Evolutionary conservation across 306 rosid species (phyloP).

Genomic region (Leucaena leucocephala): DNA sequence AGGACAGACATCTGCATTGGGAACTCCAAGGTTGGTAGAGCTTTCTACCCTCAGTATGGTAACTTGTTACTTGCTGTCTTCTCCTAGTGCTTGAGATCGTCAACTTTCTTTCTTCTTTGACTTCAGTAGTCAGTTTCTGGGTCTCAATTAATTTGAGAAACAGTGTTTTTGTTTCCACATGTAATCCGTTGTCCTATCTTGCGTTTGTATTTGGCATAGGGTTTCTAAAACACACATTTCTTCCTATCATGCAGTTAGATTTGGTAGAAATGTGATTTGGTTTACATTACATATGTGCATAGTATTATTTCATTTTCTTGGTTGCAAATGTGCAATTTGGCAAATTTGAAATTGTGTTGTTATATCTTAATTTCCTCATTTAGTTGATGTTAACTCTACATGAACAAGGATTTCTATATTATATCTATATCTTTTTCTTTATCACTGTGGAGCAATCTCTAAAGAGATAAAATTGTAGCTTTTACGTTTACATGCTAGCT

Average conservation of each 20-base stretch:
- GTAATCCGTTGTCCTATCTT: neutral
- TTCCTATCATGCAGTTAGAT: neutral
- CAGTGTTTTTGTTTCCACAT: neutral
- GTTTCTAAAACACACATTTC: neutral
- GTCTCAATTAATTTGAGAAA: neutral
- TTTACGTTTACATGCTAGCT: neutral
- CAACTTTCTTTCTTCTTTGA: neutral
- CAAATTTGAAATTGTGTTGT: neutral
- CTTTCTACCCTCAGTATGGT: neutral
- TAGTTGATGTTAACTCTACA: constrained; percentile 4
- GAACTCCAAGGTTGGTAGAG: constrained; percentile 51
- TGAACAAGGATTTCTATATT: neutral
- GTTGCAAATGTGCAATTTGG: neutral
- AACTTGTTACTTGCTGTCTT: neutral
- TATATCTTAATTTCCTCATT: constrained; percentile 4
- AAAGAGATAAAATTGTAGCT: neutral
- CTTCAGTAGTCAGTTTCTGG: neutral
- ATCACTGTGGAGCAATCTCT: neutral
- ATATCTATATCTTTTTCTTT: neutral
- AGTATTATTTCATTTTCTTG: neutral
- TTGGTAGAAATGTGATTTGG: neutral
- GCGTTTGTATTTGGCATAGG: neutral
- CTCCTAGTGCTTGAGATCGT: neutral
- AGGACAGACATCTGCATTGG: constrained; percentile 71
- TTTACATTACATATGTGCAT: neutral